A percentile compares a stretch with the other conserved stretches of the same genome.
Evolutionary conservation across 345 rosid genomes (phyloP).

Genomic region (Alliaria petiolata): DNA sequence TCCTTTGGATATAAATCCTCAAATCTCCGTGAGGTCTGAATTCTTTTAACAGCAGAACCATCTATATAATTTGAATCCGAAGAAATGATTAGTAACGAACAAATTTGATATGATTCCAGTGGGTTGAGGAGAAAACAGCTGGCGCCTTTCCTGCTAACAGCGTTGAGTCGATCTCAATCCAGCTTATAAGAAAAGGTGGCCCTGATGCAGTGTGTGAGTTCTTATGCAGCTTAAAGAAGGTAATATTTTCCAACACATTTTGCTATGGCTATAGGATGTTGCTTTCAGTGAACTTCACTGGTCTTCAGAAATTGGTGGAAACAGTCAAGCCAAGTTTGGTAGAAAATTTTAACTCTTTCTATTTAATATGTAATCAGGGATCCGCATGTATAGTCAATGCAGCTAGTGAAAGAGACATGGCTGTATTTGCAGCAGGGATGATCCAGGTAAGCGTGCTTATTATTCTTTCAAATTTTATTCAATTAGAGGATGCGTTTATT

Average conservation of each 20-base stretch:
- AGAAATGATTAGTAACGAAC: not conserved
- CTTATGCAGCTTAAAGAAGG: slow-evolving; percentile 79
- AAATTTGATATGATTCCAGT: slow-evolving; percentile 40
- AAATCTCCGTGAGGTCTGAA: slow-evolving; percentile 72
- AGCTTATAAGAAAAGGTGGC: slow-evolving; percentile 82
- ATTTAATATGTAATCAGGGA: slow-evolving; percentile 47
- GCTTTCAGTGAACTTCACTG: not conserved
- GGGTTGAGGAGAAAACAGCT: slow-evolving; percentile 92
- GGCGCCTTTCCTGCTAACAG: slow-evolving; percentile 62
- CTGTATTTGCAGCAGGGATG: slow-evolving; percentile 94
- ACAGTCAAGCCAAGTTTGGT: not conserved
- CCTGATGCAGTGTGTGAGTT: slow-evolving; percentile 82
- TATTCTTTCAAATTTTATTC: not conserved
- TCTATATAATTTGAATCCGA: not conserved
- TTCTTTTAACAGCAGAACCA: slow-evolving; percentile 6
- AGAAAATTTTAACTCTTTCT: slow-evolving; percentile 11
- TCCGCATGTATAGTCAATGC: slow-evolving; percentile 92
- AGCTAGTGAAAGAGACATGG: slow-evolving; percentile 92
- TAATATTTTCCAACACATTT: slow-evolving; percentile 15
- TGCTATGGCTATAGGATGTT: not conserved
- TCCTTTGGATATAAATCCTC: slow-evolving; percentile 89
- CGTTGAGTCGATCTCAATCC: slow-evolving; percentile 73
- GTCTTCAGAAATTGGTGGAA: not conserved
- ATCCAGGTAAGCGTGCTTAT: slow-evolving; percentile 55
- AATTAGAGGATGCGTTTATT: not conserved